Evolutionary conservation across 2,329 filamentous ascomycete species (phyloP), one percentile per base, ranked within the genome.

Genomic region (Penicillium psychrosexuale): DNA sequence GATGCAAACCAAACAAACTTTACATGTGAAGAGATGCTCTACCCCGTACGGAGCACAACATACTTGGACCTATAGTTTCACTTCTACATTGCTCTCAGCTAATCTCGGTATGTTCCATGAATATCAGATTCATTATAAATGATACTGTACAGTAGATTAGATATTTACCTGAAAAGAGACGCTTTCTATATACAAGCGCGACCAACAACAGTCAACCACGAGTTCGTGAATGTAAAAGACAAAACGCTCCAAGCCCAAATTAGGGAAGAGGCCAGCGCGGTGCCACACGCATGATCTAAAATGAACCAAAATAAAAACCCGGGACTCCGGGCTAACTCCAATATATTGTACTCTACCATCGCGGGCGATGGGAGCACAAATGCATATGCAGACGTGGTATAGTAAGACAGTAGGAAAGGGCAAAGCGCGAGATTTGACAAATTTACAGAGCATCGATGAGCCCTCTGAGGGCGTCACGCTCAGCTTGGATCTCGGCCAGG

Each of bases 401-500:
- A 62, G 40, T 50, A 60, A 43, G 42, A 50, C 31, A 53, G 39
- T 36, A 49, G 37, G 33, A 59, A 48, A 53, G 17, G 13, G 19
- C 28, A 39, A 53, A 7, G 39, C 34, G 22, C 40, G 31, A 50
- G 40, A n/a, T 37, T 34, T 38, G 30, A 19, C 34, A 17, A 22
- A 40, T 43, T 49, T 51, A 58, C 36, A 51, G 36, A 49, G 63
- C 65, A 47, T 60, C 65, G 61, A 79, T 76, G 43, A 82, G 62
- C 44, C 75, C 77, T 68, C 81, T 81, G 61, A 87, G 78, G 67
- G 80, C 82, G 61, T 83, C 78, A 54, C 82, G 77, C 76, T 90
- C 86, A 53, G 81, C 78, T 61, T 85, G 79, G 61, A 93, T 84
- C 65, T 83, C 79, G 48, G 78, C 80, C 73, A 92, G 86, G 50